Conservation (phyloP, 352 stramenopile genomes). For the Pythium sukuiense region DNA sequence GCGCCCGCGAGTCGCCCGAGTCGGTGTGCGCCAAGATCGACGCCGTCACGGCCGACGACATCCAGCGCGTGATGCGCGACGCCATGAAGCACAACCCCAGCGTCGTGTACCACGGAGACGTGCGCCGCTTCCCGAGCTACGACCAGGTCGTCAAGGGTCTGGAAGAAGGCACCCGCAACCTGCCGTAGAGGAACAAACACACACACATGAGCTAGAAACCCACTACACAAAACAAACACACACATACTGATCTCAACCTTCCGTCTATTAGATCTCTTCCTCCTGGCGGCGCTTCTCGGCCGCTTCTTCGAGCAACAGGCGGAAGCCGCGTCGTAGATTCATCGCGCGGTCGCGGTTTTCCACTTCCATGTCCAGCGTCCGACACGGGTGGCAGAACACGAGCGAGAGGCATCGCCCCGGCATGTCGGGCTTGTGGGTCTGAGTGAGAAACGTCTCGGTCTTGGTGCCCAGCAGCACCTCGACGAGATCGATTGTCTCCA, state of each 20-base stretch:
- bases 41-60: constrained; percentile 78
- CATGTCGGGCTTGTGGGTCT: constrained; percentile 29
- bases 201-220: constrained; percentile 10
- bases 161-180: constrained; percentile 55
- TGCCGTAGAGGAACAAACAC: constrained; percentile 17
- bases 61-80: constrained; percentile 77
- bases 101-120: constrained; percentile 84
- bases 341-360: constrained; percentile 54
- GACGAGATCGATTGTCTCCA: constrained; percentile 51
- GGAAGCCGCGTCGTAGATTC: constrained; percentile 54
- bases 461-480: constrained; percentile 46
- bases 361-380: constrained; percentile 63
- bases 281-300: constrained; percentile 31
- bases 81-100: constrained; percentile 79
- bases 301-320: constrained; percentile 51
- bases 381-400: constrained; percentile 67
- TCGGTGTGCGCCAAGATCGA: constrained; percentile 89
- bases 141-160: constrained; percentile 78
- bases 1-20: constrained; percentile 88
- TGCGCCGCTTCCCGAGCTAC: constrained; percentile 78
- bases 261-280: not conserved
- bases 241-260: too few relatives aligned
- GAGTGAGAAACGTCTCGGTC: constrained; percentile 48
- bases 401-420: constrained; percentile 59
- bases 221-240: constrained; percentile 4